These are phyloP conservation scores for Clathrospora elynae DNA, from an alignment of 2,329 filamentous ascomycete genomes.

Conservation along the genomic window DNA sequence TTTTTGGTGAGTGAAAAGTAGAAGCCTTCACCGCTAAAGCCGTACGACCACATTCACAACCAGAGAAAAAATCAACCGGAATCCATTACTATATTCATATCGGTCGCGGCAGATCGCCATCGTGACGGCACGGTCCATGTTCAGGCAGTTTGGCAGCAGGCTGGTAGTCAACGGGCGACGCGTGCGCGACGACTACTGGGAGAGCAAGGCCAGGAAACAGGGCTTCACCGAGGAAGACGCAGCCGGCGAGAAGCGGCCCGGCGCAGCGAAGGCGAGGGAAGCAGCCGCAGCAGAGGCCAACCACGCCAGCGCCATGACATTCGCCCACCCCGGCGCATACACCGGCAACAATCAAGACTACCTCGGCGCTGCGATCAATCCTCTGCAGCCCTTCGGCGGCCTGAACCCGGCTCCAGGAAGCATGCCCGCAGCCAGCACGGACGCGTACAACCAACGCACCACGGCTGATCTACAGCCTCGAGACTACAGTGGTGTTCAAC, in stretches of 20 bases:
- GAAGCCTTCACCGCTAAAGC: constrained; percentile 38
- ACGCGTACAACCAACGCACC: constrained; percentile 73
- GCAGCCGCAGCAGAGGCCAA: constrained; percentile 70
- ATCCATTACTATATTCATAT: constrained; percentile 83
- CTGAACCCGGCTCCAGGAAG: constrained; percentile 72
- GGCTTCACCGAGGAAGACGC: constrained; percentile 97
- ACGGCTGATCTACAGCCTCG: constrained; percentile 76
- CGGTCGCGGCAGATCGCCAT: constrained; percentile 98
- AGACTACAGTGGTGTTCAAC: constrained; percentile 82
- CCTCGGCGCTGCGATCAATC: constrained; percentile 36
- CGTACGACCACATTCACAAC: constrained; percentile 35
- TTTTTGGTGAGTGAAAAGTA: constrained; percentile 9
- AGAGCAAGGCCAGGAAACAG: constrained; percentile 94
- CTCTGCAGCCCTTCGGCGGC: constrained; percentile 52
- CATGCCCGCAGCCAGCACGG: constrained; percentile 70
- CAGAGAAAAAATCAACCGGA: constrained; percentile 22
- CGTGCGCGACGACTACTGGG: constrained; percentile 98
- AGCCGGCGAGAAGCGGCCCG: constrained; percentile 93
- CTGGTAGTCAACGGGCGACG: constrained; percentile 88
- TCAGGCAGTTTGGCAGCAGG: constrained; percentile 94
- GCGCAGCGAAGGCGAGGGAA: constrained; percentile 85
- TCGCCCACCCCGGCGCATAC: constrained; percentile 37
- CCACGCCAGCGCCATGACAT: constrained; percentile 57
- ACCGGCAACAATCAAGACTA: constrained; percentile 44
- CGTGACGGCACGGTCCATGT: constrained; percentile 97